Percentiles rank a stretch among this genome's conserved stretches.
Conservation (phyloP, 345 rosid genomes). For the Theobroma cacao region DNA sequence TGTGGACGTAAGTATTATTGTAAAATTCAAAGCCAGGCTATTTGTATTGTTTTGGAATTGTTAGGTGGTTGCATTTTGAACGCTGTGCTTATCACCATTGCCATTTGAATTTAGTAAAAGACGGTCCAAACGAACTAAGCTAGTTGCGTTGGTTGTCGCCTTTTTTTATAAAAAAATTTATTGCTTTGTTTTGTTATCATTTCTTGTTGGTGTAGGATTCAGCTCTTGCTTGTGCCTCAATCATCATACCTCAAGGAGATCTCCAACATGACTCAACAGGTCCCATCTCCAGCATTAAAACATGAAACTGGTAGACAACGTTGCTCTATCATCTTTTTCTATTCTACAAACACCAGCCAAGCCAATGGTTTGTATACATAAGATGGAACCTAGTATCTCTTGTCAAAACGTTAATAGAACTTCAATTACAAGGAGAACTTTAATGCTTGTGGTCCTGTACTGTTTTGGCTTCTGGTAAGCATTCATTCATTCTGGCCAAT, state of each 20-base stretch:
- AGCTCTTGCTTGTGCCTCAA: neutral
- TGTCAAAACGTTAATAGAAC: too few species aligned
- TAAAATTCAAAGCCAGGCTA: neutral
- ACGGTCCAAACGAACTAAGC: neutral
- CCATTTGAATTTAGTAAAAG: neutral
- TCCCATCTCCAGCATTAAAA: too few species aligned
- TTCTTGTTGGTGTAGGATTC: neutral
- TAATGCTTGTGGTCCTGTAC: neutral
- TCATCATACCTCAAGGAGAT: too few species aligned
- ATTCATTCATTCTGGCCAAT: neutral
- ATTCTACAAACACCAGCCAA: too few species aligned
- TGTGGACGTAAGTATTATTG: neutral
- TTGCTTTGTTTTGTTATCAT: neutral
- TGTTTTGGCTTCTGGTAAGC: neutral
- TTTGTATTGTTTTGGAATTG: neutral
- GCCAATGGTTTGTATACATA: too few species aligned
- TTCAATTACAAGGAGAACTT: neutral
- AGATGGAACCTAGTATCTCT: too few species aligned
- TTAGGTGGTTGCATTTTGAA: neutral
- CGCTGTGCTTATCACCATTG: neutral
- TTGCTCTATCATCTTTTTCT: too few species aligned
- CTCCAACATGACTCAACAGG: neutral
- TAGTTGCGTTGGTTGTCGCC: neutral
- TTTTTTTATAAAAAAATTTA: too few species aligned
- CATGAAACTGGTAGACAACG: too few species aligned